Conservation (phyloP, 2,329 filamentous ascomycete genomes). For the Penicillium crustosum region DNA sequence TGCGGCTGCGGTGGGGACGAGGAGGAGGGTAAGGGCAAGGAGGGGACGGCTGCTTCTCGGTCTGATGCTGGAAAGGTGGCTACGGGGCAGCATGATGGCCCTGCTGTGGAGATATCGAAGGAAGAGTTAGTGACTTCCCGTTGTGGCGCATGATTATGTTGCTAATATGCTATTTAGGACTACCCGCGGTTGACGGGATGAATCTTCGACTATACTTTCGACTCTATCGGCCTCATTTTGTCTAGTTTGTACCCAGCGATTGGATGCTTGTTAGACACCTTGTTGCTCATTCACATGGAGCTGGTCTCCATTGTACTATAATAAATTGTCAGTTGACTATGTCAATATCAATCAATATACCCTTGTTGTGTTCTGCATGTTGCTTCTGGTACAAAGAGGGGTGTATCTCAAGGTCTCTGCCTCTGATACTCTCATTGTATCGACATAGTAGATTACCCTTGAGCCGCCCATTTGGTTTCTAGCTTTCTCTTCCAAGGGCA, state of each 20-base stretch:
- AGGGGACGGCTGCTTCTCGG: constrained; percentile 9
- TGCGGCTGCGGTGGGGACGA: constrained; percentile 63
- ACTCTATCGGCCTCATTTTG: not conserved
- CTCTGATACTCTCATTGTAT: not conserved
- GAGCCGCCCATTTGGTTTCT: not conserved
- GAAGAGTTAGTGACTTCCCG: constrained; percentile 32
- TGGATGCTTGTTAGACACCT: not conserved
- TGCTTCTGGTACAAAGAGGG: not conserved
- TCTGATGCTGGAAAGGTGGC: constrained; percentile 8
- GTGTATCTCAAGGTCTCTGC: not conserved
- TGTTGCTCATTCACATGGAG: not conserved
- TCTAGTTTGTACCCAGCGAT: not conserved
- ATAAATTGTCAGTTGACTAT: constrained; percentile 3
- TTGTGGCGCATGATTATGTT: not conserved
- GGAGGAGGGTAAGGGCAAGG: constrained; percentile 29
- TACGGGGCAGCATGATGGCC: constrained; percentile 16
- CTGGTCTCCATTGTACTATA: constrained; percentile 13
- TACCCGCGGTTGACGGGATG: constrained; percentile 27
- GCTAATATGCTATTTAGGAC: constrained; percentile 24
- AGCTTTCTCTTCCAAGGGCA: constrained; percentile 19
- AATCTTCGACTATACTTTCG: constrained; percentile 3
- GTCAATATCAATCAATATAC: constrained; percentile 12
- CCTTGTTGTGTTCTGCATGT: constrained; percentile 4
- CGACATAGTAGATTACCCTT: not conserved
- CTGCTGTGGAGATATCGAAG: constrained; percentile 37